Evolutionary conservation across 495 filamentous ascomycete species (phyloP).

Genomic region (Aspergillus affinis): DNA sequence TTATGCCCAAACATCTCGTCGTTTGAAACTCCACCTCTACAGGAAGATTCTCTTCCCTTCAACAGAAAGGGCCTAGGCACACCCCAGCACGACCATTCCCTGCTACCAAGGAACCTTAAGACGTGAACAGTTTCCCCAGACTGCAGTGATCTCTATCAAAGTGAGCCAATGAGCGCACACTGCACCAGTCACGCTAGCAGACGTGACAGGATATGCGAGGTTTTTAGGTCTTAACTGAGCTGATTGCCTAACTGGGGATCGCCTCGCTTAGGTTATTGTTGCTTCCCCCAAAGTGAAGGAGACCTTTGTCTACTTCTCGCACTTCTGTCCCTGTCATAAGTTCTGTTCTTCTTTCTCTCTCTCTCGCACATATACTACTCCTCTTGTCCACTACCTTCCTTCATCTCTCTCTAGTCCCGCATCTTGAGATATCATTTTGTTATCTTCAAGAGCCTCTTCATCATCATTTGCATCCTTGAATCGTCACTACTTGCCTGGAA

Average conservation of each 20-base stretch:
- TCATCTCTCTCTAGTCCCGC: not conserved
- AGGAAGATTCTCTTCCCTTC: not conserved
- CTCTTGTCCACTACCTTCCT: not conserved
- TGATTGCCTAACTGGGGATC: slow-evolving; percentile 20
- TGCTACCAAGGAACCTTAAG: not conserved
- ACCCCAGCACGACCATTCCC: not conserved
- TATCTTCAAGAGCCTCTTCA: not conserved
- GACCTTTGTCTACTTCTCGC: slow-evolving; percentile 8
- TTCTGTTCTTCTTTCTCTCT: not conserved
- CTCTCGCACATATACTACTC: not conserved
- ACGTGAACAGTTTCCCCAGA: not conserved
- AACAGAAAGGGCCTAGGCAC: not conserved
- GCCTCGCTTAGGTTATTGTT: slow-evolving; percentile 14
- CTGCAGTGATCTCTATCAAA: not conserved
- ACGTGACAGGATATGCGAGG: slow-evolving; percentile 3
- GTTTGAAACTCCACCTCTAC: not conserved
- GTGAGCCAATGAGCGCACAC: not conserved
- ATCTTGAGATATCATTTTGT: not conserved
- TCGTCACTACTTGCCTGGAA: not conserved
- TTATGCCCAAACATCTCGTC: not conserved
- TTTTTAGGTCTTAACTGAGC: slow-evolving; percentile 6
- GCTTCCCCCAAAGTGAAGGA: slow-evolving; percentile 6
- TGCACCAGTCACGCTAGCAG: not conserved
- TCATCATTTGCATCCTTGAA: not conserved
- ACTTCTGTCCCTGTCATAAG: not conserved